Base-by-base conservation (phyloP, 2,329 filamentous ascomycete species). In the Biscogniauxia sp. region DNA sequence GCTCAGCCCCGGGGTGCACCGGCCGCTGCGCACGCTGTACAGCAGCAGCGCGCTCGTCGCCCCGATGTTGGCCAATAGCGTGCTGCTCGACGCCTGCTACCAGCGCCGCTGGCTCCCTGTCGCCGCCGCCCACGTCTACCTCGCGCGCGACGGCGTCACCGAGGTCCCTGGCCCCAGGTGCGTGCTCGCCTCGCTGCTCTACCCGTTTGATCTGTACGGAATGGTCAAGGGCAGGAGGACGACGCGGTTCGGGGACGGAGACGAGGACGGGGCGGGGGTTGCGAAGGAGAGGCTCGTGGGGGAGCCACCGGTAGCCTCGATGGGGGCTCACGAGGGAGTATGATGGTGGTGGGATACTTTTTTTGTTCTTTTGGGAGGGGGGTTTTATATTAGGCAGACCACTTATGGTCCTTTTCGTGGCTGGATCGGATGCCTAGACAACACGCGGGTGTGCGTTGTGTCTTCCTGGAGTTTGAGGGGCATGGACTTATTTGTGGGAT, bases 61-160 rank as follows among this genome's bases (percentile, higher is more conserved):
- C 0, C 69, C 84, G 13, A 86, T 86, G 84, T 65, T 85, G 0
- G 50, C 66, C 52, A 86, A 86, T 64, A 75, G 75, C 9, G 70
- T 76, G 32, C 67, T 86, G 65, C 76, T 83, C 70, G 86, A 85
- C 61, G 49, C 76, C 2, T 73, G 79, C 4, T 81, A 86, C 63
- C 83, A 84, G 20, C 75, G 83, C 41, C 74, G 75, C 28, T 84
- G 76, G 65, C 70, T 87, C 19, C 84, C 84, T 0, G 67, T n/a
- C n/a, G n/a, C n/a, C 73, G 60, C 78, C 60, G 78, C 78, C 53
- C 81, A 78, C 61, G 75, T 82, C 5, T 85, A 84, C 66, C 76
- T 87, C 2, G 75, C 76, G 0, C 69, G 69, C 55, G 82, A 86
- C 67, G 82, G 82, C 1, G 66, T 73, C 3, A 80, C 79, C 0